Base-by-base conservation (phyloP, 2,329 filamentous ascomycete genomes). In the Sporothrix brunneoviolacea region DNA sequence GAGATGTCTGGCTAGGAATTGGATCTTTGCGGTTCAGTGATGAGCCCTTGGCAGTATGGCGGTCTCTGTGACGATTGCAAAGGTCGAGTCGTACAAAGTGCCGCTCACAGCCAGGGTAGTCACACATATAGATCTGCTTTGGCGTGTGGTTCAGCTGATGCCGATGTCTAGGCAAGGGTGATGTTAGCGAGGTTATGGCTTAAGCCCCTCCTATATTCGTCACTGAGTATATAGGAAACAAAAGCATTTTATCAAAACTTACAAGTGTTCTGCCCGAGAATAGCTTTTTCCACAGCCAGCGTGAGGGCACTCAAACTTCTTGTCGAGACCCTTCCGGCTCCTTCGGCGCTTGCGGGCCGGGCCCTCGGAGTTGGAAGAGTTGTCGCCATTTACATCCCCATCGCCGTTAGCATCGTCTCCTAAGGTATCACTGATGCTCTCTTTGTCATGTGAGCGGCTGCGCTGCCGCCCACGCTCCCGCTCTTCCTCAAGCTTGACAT, bases 91-190 rank as follows among this genome's bases (percentile, higher is more conserved):
- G 83, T 52, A 97, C 91, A 70, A 97, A 98, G 28, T 87, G 84
- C 46, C 91, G 85, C 54, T 84, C 82, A 68, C 93, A 98, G 62
- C 91, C 89, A 18, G 88, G 88, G 61, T 91, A 95, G 63, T 94
- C 88, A 72, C 93, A 97, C 62, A 82, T 82, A 65, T 95, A 97
- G 50, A 95, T 95, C 64, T 94, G 88, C 69, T 96, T 96, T 16
- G 91, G 91, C 51, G 88, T 86, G 69, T 97, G 93, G 65, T 98
- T 98, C 59, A 97, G 71, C 70, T 97, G 91, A 69, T 97, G 91
- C 40, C 93, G 83, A 70, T 96, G 82, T 40, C 80, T 84, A 18
- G 36, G 8, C 33, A 16, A 15, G 33, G 33, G 54, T 39, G 18
- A 36, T 8, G 30, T n/a, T 10, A 28, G 24, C 24, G 10, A 10